These are phyloP conservation scores for Trichosanthes truncata DNA, from an alignment of 306 rosid species.

Conservation along the genomic window DNA sequence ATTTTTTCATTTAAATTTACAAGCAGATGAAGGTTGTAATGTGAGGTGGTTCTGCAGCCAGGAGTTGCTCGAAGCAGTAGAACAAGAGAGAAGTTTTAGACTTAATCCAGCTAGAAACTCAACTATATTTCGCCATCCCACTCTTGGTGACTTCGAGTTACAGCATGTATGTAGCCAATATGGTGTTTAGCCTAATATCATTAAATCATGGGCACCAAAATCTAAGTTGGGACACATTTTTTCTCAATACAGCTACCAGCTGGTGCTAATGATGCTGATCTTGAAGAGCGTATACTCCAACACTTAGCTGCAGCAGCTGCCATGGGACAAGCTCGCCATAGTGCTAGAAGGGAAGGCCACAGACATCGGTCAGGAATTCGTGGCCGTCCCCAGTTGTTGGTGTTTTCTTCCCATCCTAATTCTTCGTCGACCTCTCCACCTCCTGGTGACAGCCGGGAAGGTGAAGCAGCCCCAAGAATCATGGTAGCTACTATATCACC, in stretches of 20 bases:
- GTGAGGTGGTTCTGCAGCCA: constrained; percentile 46
- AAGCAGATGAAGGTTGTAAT: background rate
- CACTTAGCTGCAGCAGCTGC: constrained; percentile 99
- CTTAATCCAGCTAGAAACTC: constrained; percentile 68
- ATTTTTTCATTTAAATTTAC: constrained; percentile 1
- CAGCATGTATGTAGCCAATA: constrained; percentile 63
- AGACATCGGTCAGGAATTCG: constrained; percentile 79
- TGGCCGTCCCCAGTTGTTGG: constrained; percentile 76
- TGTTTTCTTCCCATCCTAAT: constrained; percentile 72
- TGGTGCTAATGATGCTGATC: constrained; percentile 86
- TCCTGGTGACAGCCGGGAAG: constrained; percentile 55
- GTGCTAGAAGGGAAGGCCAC: constrained; percentile 91
- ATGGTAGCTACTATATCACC: constrained; percentile 29
- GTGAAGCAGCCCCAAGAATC: constrained; percentile 44
- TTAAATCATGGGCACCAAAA: background rate
- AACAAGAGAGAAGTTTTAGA: constrained; percentile 74
- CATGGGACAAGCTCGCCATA: constrained; percentile 94
- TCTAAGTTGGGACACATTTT: background rate
- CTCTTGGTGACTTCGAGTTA: constrained; percentile 90
- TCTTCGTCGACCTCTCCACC: constrained; percentile 44
- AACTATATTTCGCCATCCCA: constrained; percentile 90
- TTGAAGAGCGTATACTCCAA: constrained; percentile 93
- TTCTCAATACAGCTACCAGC: constrained; percentile 63
- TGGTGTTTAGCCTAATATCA: background rate
- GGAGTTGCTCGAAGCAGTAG: constrained; percentile 86